phyloP scores from a whole-genome alignment of 345 rosid species.

The Schrenkiella parvula region DNA sequence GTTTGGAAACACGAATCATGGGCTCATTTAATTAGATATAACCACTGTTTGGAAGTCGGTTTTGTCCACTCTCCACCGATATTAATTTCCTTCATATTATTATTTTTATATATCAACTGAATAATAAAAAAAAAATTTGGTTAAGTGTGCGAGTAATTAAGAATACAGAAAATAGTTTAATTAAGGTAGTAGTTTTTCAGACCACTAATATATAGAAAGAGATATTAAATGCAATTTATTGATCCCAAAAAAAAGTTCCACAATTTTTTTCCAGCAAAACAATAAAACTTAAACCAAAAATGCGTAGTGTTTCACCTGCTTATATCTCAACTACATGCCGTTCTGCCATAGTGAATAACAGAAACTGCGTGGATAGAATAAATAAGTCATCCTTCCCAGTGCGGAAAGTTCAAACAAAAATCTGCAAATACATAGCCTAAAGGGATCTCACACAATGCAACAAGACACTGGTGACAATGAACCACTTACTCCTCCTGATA shows the following conservation, averaged over 20 bases:
- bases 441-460: background rate
- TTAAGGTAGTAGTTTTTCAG: too few species aligned
- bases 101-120: background rate
- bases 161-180: too few species aligned
- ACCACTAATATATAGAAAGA: too few species aligned
- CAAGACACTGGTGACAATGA: background rate
- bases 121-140: too few species aligned
- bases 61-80: background rate
- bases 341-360: background rate
- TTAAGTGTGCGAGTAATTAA: too few species aligned
- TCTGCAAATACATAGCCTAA: background rate
- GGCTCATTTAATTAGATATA: background rate
- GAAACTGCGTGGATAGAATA: background rate
- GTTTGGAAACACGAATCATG: slow-evolving; percentile 22
- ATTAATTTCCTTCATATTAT: background rate
- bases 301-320: background rate
- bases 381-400: background rate
- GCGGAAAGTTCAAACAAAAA: background rate
- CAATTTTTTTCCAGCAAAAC: background rate
- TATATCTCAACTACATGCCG: background rate
- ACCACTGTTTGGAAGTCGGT: slow-evolving; percentile 31
- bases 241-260: background rate
- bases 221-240: background rate
- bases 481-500: slow-evolving; percentile 12
- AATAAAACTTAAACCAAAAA: background rate